Base-by-base conservation (phyloP, 2,329 filamentous ascomycete genomes). In the Phyllosticta citribraziliensis region DNA sequence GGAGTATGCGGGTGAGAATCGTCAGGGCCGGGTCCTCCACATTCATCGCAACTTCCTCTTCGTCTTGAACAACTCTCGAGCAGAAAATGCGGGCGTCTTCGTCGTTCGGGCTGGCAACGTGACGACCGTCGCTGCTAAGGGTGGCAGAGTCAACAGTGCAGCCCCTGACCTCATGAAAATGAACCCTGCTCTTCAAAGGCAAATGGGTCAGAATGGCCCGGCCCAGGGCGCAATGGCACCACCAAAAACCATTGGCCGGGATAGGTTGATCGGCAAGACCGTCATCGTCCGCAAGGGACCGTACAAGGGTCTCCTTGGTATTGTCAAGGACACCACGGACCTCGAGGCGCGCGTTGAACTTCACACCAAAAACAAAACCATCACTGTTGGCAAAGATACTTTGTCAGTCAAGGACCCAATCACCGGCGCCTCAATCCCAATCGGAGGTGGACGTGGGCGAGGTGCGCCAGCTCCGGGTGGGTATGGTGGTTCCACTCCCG, bases 11-110 rank as follows among this genome's bases (percentile, higher is more conserved):
- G 94, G 93, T 35, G 91, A 96, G 75, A 84, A 88, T 66, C 87
- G 91, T 60, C 86, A 88, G 67, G 94, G 94, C 67, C 89, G 89
- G 67, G 96, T 99, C 66, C 84, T 96, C 61, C 93, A 97, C 73
- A 92, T 99, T 61, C 88, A 97, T 73, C 87, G 94, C 57, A 91
- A 90, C n/a, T 96, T 86, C 71, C 83, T 97, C 19, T 99, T 96
- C 78, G 79, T 95, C 60, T 89, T 95, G 70, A 96, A 89, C 70
- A 87, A 92, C 64, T 84, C 88, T 53, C 86, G 87, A 59, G 88
- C 86, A 52, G 91, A 97, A 71, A 96, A 97, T 70, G 87, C 90
- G 0, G 87, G 94, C 65, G 87, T 97, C 10, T 96, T 95, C 67
- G 93, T 97, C 35, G 88, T 89, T 17, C 86, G 92, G 64, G 88